Evolutionary conservation across 2,329 filamentous ascomycete species (phyloP), one percentile per base, ranked within the genome.

Genomic region (Grosmannia clavigera): DNA sequence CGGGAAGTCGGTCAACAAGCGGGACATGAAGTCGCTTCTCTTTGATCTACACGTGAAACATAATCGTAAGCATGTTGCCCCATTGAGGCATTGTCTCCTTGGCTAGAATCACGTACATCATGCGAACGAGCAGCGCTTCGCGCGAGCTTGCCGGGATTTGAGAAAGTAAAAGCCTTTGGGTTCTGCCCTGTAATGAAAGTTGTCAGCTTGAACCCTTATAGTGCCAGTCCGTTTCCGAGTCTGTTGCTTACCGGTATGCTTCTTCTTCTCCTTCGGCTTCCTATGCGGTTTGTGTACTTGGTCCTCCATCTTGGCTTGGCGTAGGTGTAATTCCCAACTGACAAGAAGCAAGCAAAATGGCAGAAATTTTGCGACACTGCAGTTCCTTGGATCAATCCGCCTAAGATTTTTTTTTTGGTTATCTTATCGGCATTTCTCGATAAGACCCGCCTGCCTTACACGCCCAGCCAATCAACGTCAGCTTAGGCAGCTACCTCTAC

Each of bases 21-120:
- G 94, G 94, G 22, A 99, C 94, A 79, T 99, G 95, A 48, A 97
- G 81, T 62, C 92, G 84, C 75, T 95, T 96, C 75, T 99, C 95
- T 80, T 90, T 94, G 73, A 96, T 85, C 87, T 92, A 46, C 31
- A 27, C 9, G 31, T 22, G 14, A 61, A 27, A 59, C 25, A 27
- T 10, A 9, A 16, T 6, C 59, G 27, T 9, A 27, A 52, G 16
- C n/a, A 10, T 40, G 1, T 43, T 14, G n/a, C 2, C n/a, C 7
- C 54, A 10, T 3, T 16, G 40, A 25, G 16, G 16, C 16, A 25
- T 14, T 10, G 7, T 22, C 14, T 5, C 3, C 2, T 16, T 5
- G 6, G 14, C 14, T 11, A 50, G 1, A 22, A n/a, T 35, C 50
- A 52, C 65, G 33, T 76, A 86, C 85, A 81, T 90, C 86, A 68